Base-by-base conservation (phyloP, 805 yeast genomes). In the Metschnikowia santaceciliae region DNA sequence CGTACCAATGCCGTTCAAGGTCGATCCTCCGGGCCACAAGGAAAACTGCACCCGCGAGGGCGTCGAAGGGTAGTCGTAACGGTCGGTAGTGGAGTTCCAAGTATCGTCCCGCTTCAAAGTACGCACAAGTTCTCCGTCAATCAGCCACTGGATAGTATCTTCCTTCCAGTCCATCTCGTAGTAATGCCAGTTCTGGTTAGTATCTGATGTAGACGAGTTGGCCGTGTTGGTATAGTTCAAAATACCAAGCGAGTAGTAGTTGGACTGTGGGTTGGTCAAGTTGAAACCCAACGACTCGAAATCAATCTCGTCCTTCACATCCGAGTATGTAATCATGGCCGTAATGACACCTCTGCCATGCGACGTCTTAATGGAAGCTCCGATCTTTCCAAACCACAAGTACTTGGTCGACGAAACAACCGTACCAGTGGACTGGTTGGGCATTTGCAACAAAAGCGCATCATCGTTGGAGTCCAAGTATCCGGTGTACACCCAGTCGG, bases 301-400 rank as follows among this genome's bases (percentile, higher is more conserved):
- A 78, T 91, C 97, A 61, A 90, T 79, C 77, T 91, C 97, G 74
- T 90, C 97, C 75, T 88, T 83, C 39, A 85, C 89, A 64, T 88
- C 87, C 6, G 96, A 88, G 68, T 82, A 85, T 47, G 89, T 67
- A 68, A 90, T 89, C 61, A 84, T 81, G 32, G 96, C 91, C 14
- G 95, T 78, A 52, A 90, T 79, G 35, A 90, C 96, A 76, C 97
- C 97, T 8, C 69, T 75, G 36, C 77, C 78, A 63, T 82, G 88
- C 0, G 96, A 86, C 0, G 92, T 74, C 72, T 86, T 90, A 61
- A 90, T 61, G 46, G 73, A 78, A 45, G 86, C 84, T 32, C 83
- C 72, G 32, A 89, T 77, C 64, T 83, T 87, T 48, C 97, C 97
- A 69, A 87, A 90, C 96, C 96, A 91, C 49, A 91, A 69, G 69